These are phyloP conservation scores for Phytophthora kernoviae DNA, from an alignment of 352 stramenopile species.

Conservation along the genomic window DNA sequence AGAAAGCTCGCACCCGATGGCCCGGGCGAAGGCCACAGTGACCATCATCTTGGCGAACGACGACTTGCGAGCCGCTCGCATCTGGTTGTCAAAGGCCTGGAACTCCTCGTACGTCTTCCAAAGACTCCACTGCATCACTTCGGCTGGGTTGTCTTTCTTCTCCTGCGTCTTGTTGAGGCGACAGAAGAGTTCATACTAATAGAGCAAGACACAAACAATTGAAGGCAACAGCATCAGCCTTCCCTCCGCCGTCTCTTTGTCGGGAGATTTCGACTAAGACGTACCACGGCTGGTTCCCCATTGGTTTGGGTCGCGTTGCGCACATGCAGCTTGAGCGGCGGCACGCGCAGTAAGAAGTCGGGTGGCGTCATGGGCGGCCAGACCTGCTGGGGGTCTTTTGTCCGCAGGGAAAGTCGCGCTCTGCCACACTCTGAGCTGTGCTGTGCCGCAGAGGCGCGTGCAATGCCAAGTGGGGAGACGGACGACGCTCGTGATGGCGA, in stretches of 20 bases:
- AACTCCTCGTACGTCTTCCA: constrained; percentile 87
- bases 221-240: not conserved
- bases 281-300: constrained; percentile 56
- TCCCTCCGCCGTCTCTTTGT: too few species aligned
- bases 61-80: constrained; percentile 55
- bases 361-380: constrained; percentile 37
- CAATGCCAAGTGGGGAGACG: constrained; percentile 1
- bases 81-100: constrained; percentile 67
- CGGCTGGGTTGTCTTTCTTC: constrained; percentile 41
- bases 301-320: constrained; percentile 63
- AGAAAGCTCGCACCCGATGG: constrained; percentile 75
- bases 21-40: constrained; percentile 71
- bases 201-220: not conserved
- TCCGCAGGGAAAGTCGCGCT: constrained; percentile 18
- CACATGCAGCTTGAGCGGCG: constrained; percentile 66
- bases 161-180: constrained; percentile 43
- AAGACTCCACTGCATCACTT: constrained; percentile 68
- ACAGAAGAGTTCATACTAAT: constrained; percentile 63
- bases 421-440: constrained; percentile 14
- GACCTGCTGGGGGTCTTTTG: not conserved
- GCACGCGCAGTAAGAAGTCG: constrained; percentile 47
- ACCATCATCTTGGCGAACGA: constrained; percentile 85
- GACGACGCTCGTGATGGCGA: not conserved
- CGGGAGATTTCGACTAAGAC: constrained; percentile 14
- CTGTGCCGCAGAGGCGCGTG: not conserved